These are phyloP conservation scores for Rostrohypoxylon terebratum DNA, from an alignment of 495 filamentous ascomycete species.

Conservation along the genomic window DNA sequence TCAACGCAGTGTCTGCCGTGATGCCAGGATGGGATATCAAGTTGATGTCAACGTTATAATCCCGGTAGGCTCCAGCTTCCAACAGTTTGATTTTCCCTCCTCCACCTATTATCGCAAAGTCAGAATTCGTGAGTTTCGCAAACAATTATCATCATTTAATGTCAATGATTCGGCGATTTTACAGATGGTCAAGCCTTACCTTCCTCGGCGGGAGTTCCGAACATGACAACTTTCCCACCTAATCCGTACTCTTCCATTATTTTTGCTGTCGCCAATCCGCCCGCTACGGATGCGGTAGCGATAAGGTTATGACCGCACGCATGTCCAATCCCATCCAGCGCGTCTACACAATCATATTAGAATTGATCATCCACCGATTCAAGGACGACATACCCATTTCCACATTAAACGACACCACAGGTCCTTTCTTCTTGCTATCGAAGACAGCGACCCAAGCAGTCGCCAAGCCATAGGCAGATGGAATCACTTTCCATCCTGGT, in stretches of 20 bases:
- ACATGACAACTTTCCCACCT: conserved; percentile 68
- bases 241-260: conserved; percentile 60
- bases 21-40: conserved; percentile 72
- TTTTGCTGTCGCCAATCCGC: conserved; percentile 67
- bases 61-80: conserved; percentile 70
- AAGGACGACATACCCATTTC: conserved; percentile 61
- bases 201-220: conserved; percentile 80
- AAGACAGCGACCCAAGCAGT: conserved; percentile 70
- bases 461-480: conserved; percentile 63
- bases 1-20: conserved; percentile 54
- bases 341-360: conserved; percentile 54
- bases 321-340: conserved; percentile 70
- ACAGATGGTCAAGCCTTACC: conserved; percentile 39
- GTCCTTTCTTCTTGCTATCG: conserved; percentile 60
- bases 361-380: background rate
- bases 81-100: conserved; percentile 77
- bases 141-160: background rate
- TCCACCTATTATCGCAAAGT: conserved; percentile 54
- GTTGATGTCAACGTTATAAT: conserved; percentile 68
- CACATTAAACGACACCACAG: conserved; percentile 67
- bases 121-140: conserved; percentile 19
- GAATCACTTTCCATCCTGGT: conserved; percentile 67
- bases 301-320: conserved; percentile 80
- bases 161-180: background rate
- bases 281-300: conserved; percentile 70